Conservation (phyloP, 2,329 filamentous ascomycete genomes). For the Aureobasidium sp. region DNA sequence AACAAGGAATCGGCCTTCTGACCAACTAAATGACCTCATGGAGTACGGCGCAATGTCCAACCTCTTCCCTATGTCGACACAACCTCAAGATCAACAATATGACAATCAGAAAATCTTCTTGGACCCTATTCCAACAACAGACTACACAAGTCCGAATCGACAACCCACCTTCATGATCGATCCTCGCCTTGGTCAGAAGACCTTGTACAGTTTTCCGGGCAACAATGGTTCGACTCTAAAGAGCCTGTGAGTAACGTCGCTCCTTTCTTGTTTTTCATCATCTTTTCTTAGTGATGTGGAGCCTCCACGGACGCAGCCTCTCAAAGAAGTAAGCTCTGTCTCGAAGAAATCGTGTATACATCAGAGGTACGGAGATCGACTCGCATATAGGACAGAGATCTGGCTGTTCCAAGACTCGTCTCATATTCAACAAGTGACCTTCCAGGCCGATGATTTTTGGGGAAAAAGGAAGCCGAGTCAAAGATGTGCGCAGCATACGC, state of each 20-base stretch:
- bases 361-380: background rate
- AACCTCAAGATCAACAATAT: conserved; percentile 3
- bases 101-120: background rate
- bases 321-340: background rate
- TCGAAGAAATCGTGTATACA: background rate
- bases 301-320: background rate
- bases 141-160: background rate
- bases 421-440: background rate
- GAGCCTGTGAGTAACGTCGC: conserved; percentile 12
- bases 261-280: conserved; percentile 5
- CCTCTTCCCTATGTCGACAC: background rate
- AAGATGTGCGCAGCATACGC: background rate
- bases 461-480: background rate
- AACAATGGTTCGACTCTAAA: conserved; percentile 1
- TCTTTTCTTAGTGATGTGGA: background rate
- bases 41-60: background rate
- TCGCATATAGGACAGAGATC: background rate
- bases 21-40: background rate
- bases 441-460: background rate
- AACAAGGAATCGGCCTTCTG: background rate
- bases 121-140: background rate
- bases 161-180: background rate
- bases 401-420: conserved; percentile 11
- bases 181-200: conserved; percentile 9
- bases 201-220: background rate